phyloP scores from a whole-genome alignment of 164 flowering plant species.

The Brasenia schreberi region DNA sequence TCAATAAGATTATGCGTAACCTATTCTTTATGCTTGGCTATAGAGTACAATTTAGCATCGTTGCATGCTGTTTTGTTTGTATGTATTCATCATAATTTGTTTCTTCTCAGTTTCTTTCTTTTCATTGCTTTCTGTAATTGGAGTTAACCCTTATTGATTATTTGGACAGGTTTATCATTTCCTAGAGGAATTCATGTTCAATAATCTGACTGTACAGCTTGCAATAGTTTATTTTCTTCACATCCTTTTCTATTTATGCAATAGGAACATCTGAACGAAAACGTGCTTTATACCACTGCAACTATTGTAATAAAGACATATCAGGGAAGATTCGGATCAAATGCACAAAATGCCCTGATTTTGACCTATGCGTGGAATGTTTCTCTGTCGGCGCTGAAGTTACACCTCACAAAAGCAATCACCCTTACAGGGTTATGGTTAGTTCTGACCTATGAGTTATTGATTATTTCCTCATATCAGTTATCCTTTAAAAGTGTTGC shows the following conservation, averaged over 20 bases:
- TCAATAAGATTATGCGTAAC: not conserved
- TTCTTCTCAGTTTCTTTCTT: not conserved
- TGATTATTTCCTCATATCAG: not conserved
- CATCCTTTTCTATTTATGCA: slow-evolving; percentile 1
- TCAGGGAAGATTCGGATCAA: slow-evolving; percentile 68
- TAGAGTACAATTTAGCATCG: not conserved
- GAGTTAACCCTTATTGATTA: not conserved
- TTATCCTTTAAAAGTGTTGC: not conserved
- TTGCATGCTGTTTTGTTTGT: not conserved
- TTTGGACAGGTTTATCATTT: not conserved
- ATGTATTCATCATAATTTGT: no score
- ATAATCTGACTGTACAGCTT: not conserved
- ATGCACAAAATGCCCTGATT: slow-evolving; percentile 66
- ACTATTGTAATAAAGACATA: slow-evolving; percentile 75
- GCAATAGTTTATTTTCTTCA: not conserved
- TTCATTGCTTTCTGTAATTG: not conserved
- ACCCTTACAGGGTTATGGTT: slow-evolving; percentile 91
- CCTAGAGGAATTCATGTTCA: not conserved
- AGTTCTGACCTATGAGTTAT: slow-evolving; percentile 7
- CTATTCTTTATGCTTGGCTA: not conserved
- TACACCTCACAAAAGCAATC: slow-evolving; percentile 74
- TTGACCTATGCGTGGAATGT: slow-evolving; percentile 88
- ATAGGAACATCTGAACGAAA: slow-evolving; percentile 58
- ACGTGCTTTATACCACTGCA: slow-evolving; percentile 64
- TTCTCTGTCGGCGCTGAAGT: slow-evolving; percentile 86